A percentile compares a stretch with the other conserved stretches of the same genome.
These are phyloP conservation scores for Oryza australiensis DNA, from an alignment of 176 grass and related monocot species.

Conservation along the genomic window DNA sequence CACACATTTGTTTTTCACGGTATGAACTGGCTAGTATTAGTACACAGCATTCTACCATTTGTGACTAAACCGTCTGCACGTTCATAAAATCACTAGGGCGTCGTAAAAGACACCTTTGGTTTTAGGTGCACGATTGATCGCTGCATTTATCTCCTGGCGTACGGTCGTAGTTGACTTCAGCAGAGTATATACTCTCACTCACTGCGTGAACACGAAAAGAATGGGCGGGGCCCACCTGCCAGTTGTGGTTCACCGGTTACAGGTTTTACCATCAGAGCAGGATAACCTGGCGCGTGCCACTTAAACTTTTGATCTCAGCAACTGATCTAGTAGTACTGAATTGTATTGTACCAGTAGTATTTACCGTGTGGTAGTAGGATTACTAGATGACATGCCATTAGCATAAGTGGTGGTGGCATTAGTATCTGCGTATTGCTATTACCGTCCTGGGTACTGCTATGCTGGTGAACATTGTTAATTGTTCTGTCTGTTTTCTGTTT, in stretches of 20 bases:
- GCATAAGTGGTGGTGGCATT: too few relatives aligned
- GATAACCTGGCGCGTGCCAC: not conserved
- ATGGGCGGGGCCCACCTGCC: not conserved
- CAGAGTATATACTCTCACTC: rapidly evolving
- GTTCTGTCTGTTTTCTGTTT: not conserved
- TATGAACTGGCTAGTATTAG: not conserved
- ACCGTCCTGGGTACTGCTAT: too few relatives aligned
- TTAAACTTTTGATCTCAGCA: not conserved
- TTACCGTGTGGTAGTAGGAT: too few relatives aligned
- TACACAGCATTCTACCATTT: not conserved
- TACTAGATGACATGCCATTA: too few relatives aligned
- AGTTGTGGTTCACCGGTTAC: not conserved
- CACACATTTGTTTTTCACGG: not conserved
- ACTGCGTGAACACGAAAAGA: not conserved
- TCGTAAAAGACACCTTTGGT: not conserved
- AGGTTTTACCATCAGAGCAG: not conserved
- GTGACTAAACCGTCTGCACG: not conserved
- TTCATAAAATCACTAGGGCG: not conserved
- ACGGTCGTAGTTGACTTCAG: not conserved
- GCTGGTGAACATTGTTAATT: too few relatives aligned
- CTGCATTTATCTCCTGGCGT: not conserved
- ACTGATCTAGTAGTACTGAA: too few relatives aligned
- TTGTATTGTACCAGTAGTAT: too few relatives aligned
- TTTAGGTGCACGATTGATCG: not conserved
- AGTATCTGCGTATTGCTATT: too few relatives aligned